Evolutionary conservation across 2,329 filamentous ascomycete genomes (phyloP).

Genomic region (Madurella mycetomatis): DNA sequence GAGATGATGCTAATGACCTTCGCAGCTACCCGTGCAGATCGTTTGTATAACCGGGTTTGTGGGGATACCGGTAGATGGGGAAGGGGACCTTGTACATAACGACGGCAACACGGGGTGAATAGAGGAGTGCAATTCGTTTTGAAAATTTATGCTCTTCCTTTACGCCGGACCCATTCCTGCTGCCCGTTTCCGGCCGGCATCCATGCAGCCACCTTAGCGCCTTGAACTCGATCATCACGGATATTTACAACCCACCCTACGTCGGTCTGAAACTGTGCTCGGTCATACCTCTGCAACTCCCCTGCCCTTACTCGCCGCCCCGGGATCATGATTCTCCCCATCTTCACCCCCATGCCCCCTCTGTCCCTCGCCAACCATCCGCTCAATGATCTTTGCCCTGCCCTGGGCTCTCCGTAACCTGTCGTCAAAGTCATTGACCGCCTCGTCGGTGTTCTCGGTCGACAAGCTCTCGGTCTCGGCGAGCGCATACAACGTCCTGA

Average conservation of each 20-base stretch:
- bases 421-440: conserved; percentile 88
- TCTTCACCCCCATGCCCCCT: conserved; percentile 1
- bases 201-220: background rate
- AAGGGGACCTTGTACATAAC: conserved; percentile 28
- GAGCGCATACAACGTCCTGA: conserved; percentile 69
- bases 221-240: background rate
- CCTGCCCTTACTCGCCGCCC: background rate
- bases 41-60: conserved; percentile 44
- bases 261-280: background rate
- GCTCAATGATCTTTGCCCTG: conserved; percentile 81
- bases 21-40: conserved; percentile 60
- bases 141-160: background rate
- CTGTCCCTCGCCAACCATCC: conserved; percentile 48
- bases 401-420: conserved; percentile 75
- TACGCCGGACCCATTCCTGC: background rate
- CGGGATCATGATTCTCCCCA: conserved; percentile 2
- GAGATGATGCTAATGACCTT: conserved; percentile 29
- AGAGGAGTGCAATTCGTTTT: conserved; percentile 5
- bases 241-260: background rate
- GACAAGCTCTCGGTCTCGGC: conserved; percentile 74
- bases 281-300: background rate
- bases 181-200: background rate
- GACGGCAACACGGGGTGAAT: conserved; percentile 2
- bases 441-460: conserved; percentile 80
- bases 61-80: conserved; percentile 17